Evolutionary conservation across 2,329 filamentous ascomycete genomes (phyloP).

Genomic region (Apiospora hydei): DNA sequence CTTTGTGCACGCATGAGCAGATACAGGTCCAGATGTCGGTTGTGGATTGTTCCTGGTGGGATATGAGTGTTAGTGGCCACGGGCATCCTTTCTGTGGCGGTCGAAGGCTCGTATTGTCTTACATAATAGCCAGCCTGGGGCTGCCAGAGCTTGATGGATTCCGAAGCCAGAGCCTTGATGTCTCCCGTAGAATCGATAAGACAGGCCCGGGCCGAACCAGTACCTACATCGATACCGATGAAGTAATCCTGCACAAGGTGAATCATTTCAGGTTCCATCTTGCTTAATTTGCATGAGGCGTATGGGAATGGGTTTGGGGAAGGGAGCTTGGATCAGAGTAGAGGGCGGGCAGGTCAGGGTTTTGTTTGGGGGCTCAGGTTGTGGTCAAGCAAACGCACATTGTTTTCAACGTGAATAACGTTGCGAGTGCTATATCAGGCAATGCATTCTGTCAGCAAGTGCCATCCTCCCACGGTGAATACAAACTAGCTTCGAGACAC

Average conservation of each 20-base stretch:
- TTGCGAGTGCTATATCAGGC: conserved; percentile 40
- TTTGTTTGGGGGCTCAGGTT: background rate
- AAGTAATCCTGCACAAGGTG: conserved; percentile 59
- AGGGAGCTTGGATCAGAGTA: background rate
- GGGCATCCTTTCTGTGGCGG: conserved; percentile 15
- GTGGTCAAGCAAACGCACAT: conserved; percentile 35
- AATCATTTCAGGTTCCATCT: conserved; percentile 34
- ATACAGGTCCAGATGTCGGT: conserved; percentile 97
- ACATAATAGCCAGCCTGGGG: conserved; percentile 79
- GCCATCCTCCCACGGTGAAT: conserved; percentile 11
- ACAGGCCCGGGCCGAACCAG: conserved; percentile 92
- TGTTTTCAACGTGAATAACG: conserved; percentile 42
- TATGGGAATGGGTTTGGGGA: background rate
- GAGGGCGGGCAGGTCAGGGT: background rate
- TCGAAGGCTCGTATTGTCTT: conserved; percentile 38
- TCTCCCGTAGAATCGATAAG: conserved; percentile 93
- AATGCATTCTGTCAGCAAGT: conserved; percentile 15
- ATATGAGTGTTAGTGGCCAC: conserved; percentile 22
- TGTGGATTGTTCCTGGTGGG: conserved; percentile 86
- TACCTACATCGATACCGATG: conserved; percentile 95
- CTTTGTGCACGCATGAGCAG: conserved; percentile 84
- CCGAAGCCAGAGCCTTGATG: conserved; percentile 77
- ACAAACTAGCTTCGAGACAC: conserved; percentile 19
- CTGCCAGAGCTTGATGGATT: conserved; percentile 83
- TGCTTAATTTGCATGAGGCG: background rate